Base-by-base conservation (phyloP, 306 rosid genomes). In the Mimosa pudica region DNA sequence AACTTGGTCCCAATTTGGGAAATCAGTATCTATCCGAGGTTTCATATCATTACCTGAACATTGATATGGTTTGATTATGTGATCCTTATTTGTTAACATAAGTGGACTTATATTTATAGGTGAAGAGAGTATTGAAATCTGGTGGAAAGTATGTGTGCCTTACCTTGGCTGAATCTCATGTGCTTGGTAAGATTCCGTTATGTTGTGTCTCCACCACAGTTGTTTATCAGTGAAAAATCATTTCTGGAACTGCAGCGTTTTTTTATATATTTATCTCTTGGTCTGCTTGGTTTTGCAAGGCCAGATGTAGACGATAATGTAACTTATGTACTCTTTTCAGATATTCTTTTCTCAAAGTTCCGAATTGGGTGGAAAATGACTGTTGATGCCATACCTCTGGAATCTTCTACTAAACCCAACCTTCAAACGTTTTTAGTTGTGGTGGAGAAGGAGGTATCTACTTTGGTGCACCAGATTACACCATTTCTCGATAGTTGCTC, bases 311-410 rank as follows among this genome's bases (percentile, higher is more conserved):
- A 81, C 52, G 79, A 36, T 77, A 51, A 61, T 49, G 45, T 60
- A 38, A 36, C 51, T 68, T 46, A 14, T 76, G 58, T 7, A 10
- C 36, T 47, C 75, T 82, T 84, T 81, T 79, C 93, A 95, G 98
- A 82, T 87, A 77, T 92, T 75, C 92, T 95, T 76, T 87, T 92
- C 87, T 82, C 96, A 0, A 91, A 83, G 82, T 92, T 90, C 49
- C 93, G 98, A 73, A 87, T 89, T 77, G 98, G 98, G 52, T 95
- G 98, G 98, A 95, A 90, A 87, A 86, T 89, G 91, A 89, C 70
- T 77, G 84, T 95, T 68, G 81, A 89, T 84, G 91, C 89, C 84
- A 87, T 95, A 82, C 92, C 97, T 77, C 84, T 81, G 80, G 86
- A 88, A 47, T 79, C 92, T 35, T 84, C 92, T 75, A 60, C 75